These are phyloP conservation scores for Quercus gilva DNA, from an alignment of 306 rosid genomes.

Conservation along the genomic window DNA sequence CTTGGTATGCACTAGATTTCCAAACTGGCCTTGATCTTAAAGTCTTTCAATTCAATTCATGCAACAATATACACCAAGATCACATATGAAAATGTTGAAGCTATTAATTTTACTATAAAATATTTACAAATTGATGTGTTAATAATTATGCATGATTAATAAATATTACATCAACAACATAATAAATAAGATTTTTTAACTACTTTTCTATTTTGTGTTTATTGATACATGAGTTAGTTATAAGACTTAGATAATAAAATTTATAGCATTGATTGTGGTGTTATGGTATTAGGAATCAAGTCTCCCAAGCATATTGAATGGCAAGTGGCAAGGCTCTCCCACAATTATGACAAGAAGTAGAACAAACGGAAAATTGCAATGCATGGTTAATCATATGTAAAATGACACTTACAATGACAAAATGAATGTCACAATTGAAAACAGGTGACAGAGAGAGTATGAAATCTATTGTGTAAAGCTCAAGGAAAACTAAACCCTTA, in stretches of 20 bases:
- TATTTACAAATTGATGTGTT: too few species aligned
- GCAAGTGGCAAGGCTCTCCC: slow-evolving; percentile 49
- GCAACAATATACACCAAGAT: neutral
- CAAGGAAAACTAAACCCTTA: slow-evolving; percentile 60
- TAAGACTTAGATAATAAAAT: too few species aligned
- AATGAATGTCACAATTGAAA: neutral
- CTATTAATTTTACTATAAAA: too few species aligned
- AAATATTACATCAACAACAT: too few species aligned
- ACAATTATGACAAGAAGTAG: slow-evolving; percentile 63
- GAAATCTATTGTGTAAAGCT: slow-evolving; percentile 57
- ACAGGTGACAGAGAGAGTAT: slow-evolving; percentile 71
- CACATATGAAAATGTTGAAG: neutral
- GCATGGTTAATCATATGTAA: neutral
- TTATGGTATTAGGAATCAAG: slow-evolving; percentile 61
- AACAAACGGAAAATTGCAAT: slow-evolving; percentile 58
- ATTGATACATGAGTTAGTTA: too few species aligned
- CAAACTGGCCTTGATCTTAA: neutral
- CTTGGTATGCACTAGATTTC: slow-evolving; percentile 53
- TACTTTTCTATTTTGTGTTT: too few species aligned
- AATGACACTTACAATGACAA: neutral
- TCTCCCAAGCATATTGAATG: slow-evolving; percentile 59
- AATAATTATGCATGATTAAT: too few species aligned
- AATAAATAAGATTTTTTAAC: too few species aligned
- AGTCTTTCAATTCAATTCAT: neutral
- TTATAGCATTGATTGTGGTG: too few species aligned